phyloP scores from a whole-genome alignment of 2,329 filamentous ascomycete species.

The Ambrosiella beaveri region DNA sequence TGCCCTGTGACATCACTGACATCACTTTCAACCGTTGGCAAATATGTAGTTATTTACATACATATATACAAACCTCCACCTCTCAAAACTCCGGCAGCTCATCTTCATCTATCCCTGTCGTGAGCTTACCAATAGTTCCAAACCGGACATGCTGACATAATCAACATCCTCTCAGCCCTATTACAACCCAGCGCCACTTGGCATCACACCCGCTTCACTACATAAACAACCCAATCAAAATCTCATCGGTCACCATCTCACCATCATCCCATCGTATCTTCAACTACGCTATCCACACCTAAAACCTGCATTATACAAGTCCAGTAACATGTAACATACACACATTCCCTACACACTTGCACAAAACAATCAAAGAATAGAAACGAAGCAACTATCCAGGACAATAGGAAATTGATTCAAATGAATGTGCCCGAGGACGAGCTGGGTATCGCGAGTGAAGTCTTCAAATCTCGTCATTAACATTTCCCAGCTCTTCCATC shows the following conservation, averaged over 20 bases:
- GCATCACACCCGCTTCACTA: background rate
- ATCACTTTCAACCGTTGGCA: too few relatives aligned
- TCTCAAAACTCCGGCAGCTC: too few relatives aligned
- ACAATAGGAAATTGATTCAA: slow-evolving; percentile 8
- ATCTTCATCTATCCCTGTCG: too few relatives aligned
- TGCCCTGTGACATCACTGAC: too few relatives aligned
- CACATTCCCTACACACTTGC: background rate
- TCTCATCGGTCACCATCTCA: background rate
- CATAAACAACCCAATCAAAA: background rate
- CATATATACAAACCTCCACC: too few relatives aligned
- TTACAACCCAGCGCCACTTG: background rate
- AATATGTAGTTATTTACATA: too few relatives aligned
- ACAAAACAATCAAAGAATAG: slow-evolving; percentile 9
- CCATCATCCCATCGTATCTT: background rate
- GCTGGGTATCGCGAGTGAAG: slow-evolving; percentile 12
- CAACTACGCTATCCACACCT: background rate
- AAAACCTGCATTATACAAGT: background rate
- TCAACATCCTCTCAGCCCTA: too few relatives aligned
- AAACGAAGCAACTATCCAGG: slow-evolving; percentile 10
- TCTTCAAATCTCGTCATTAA: background rate
- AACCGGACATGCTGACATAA: too few relatives aligned
- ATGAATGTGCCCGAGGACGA: slow-evolving; percentile 14
- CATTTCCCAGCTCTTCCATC: background rate
- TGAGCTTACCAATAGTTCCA: too few relatives aligned
- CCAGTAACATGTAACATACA: slow-evolving; percentile 13